Conservation (phyloP, 176 grass and related monocot genomes). For the sorghum (Sorghum bicolor) region Sorghum_bicolor_NCBIv3 NC_012870.2:4510001-4510500, state of each 20-base stretch:
- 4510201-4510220: not conserved
- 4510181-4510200: not conserved
- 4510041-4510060: not conserved
- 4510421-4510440: not conserved
- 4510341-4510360: not conserved
- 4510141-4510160: not conserved
- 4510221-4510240: not conserved
- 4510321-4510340: not conserved
- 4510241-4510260: not conserved
- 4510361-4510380: not conserved
- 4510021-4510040: not conserved
- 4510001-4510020: not conserved
- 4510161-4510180: not conserved
- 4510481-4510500: not conserved
- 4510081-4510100: not conserved
- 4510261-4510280: not conserved
- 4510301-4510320: not conserved
- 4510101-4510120: not conserved
- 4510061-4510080: conserved; percentile 2
- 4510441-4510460: not conserved
- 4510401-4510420: not conserved
- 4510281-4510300: not conserved
- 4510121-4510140: not conserved
- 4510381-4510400: not conserved
- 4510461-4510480: not conserved